phyloP scores from a whole-genome alignment of 148 eudicot species.

The Oxyria digyna region DNA sequence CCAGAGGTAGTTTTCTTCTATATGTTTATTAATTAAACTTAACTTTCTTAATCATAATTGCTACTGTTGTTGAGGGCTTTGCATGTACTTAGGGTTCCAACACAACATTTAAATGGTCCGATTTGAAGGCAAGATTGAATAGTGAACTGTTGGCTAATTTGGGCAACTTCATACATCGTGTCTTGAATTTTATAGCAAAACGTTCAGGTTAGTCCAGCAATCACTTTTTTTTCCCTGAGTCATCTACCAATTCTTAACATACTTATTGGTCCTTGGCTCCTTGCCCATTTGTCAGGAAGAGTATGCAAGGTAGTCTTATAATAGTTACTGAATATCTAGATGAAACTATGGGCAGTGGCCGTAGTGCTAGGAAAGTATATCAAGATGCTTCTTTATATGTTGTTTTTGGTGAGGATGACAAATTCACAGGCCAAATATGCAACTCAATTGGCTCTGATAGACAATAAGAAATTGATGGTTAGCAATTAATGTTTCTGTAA shows the following conservation, averaged over 20 bases:
- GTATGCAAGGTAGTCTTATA: neutral
- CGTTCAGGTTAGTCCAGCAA: constrained; percentile 45
- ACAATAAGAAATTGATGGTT: no score
- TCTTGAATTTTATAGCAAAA: constrained; percentile 86
- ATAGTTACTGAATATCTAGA: neutral
- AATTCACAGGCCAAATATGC: no score
- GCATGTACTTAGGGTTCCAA: constrained; percentile 57
- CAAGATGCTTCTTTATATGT: no score
- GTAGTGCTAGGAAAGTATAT: neutral
- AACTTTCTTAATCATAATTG: neutral
- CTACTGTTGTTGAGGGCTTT: constrained; percentile 14
- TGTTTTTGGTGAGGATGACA: no score
- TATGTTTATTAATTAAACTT: neutral
- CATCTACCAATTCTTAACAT: neutral
- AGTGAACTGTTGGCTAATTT: constrained; percentile 77
- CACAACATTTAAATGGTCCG: constrained; percentile 82
- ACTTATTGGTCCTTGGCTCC: neutral
- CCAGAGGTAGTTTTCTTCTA: constrained; percentile 52
- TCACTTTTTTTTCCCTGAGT: neutral
- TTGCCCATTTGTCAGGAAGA: neutral
- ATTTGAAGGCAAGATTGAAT: constrained; percentile 88
- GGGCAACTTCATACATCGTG: constrained; percentile 88
- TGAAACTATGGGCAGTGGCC: neutral
- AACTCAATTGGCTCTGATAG: no score
- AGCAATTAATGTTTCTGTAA: no score